These are phyloP conservation scores for Sugiyamaella boreocaroliniensis DNA, from an alignment of 805 yeast species.

Conservation along the genomic window DNA sequence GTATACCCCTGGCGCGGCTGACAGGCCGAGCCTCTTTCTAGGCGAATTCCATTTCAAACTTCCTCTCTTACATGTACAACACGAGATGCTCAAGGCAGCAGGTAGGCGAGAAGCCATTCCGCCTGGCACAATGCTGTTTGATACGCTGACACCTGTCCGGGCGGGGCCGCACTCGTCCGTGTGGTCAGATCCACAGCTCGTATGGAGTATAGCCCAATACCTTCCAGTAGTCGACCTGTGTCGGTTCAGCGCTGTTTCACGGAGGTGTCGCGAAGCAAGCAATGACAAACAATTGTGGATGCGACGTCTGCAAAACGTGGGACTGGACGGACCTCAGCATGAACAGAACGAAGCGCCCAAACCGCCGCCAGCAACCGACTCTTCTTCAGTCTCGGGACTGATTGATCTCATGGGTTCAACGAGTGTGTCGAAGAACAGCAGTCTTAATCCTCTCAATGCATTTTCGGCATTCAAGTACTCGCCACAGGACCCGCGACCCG, in stretches of 20 bases:
- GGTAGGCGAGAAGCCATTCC: background rate
- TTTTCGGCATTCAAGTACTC: slow-evolving; percentile 13
- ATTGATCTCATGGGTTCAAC: background rate
- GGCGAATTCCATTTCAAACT: background rate
- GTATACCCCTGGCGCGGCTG: slow-evolving; percentile 5
- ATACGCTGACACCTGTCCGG: slow-evolving; percentile 4
- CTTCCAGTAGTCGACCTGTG: slow-evolving; percentile 32
- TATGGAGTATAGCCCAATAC: slow-evolving; percentile 8
- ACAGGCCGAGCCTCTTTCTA: background rate
- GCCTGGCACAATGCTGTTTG: background rate
- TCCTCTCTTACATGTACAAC: background rate
- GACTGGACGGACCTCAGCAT: background rate
- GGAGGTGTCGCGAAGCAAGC: slow-evolving; percentile 35
- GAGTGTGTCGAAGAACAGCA: background rate
- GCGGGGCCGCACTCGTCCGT: background rate
- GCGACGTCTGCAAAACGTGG: slow-evolving; percentile 8
- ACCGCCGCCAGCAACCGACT: background rate
- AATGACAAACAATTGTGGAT: slow-evolving; percentile 30
- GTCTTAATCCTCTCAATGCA: slow-evolving; percentile 9
- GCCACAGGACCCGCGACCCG: slow-evolving; percentile 15
- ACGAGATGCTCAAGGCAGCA: background rate
- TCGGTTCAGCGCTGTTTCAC: slow-evolving; percentile 35
- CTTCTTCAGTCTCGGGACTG: background rate
- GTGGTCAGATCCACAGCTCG: slow-evolving; percentile 2
- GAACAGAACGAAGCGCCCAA: background rate